Evolutionary conservation across 495 filamentous ascomycete genomes (phyloP).

Genomic region (Copromyces sp.): DNA sequence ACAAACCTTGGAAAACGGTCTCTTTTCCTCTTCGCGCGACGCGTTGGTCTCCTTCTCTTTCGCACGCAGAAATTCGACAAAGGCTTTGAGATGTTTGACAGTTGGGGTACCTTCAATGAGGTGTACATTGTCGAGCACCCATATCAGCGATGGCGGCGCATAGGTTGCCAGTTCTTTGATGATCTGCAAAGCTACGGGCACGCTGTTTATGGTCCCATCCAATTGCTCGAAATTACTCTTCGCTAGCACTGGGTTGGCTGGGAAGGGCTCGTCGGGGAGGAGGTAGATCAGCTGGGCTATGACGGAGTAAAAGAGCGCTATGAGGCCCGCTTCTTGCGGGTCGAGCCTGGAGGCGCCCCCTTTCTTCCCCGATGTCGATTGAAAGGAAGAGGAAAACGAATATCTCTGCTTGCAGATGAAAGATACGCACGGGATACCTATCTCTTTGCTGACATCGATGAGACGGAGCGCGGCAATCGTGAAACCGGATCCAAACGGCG

Average conservation of each 20-base stretch:
- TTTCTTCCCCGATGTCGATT: too few relatives aligned
- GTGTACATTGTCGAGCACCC: neutral
- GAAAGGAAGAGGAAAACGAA: neutral
- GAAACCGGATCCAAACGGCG: neutral
- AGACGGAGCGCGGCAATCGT: neutral
- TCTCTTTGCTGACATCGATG: neutral
- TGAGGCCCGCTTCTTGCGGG: neutral
- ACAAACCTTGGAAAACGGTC: neutral
- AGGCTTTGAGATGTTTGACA: neutral
- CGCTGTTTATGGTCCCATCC: neutral
- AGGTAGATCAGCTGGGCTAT: neutral
- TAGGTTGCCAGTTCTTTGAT: neutral
- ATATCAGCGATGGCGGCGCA: neutral
- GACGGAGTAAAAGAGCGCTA: neutral
- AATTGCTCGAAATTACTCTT: neutral
- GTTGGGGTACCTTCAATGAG: neutral
- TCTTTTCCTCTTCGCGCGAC: neutral
- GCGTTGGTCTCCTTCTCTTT: neutral
- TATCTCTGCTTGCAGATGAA: neutral
- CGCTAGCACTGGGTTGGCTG: accelerated
- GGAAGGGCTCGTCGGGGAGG: neutral
- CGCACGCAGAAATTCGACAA: neutral
- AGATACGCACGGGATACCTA: neutral
- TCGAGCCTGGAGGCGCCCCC: too few relatives aligned
- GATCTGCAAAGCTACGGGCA: neutral